Base-by-base conservation (phyloP, 2,329 filamentous ascomycete species). In the Microcyclospora tardicrescens region DNA sequence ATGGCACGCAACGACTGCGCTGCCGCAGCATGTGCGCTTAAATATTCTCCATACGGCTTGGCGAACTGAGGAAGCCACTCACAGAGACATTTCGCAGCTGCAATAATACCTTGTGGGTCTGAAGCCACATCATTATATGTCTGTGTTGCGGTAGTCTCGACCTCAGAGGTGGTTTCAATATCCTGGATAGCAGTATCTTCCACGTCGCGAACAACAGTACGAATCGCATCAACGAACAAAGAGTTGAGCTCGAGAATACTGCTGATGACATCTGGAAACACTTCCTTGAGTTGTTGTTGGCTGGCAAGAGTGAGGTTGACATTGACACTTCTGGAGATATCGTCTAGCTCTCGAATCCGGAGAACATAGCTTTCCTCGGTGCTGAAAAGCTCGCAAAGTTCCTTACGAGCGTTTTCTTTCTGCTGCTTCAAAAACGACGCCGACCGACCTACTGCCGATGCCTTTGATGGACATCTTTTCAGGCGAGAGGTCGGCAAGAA, bases 21-120 rank as follows among this genome's bases (percentile, higher is more conserved):
- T 49, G 95, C 93, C 43, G 85, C 76, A 46, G 86, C 83, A 59
- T 93, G 93, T 10, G 85, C 81, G 50, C 79, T 79, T 60, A 98
- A 91, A 59, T 96, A 98, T 47, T 93, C 81, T 49, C 85, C 80
- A 58, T 98, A 98, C 54, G 84, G 86, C 42, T 86, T 77, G 16
- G 84, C 82, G 56, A 98, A 96, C 48, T 80, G 79, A 6, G 91
- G 91, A 48, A 98, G 91, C 84, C 86, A 94, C 48, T 93, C 83
- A 4, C 91, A 65, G 43, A 95, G 78, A 35, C 85, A 69, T 51
- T 80, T 84, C 32, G 85, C 84, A 57, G 95, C 80, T 31, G 77
- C 73, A 30, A 82, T 64, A 12, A 84, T 77, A 36, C 89, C 89
- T 40, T 58, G 56, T 5, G 44, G 39, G 31, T 59, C 54, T 31